phyloP scores from a whole-genome alignment of 1,284 basidiomycete species.

The Tranzscheliella williamsii region DNA sequence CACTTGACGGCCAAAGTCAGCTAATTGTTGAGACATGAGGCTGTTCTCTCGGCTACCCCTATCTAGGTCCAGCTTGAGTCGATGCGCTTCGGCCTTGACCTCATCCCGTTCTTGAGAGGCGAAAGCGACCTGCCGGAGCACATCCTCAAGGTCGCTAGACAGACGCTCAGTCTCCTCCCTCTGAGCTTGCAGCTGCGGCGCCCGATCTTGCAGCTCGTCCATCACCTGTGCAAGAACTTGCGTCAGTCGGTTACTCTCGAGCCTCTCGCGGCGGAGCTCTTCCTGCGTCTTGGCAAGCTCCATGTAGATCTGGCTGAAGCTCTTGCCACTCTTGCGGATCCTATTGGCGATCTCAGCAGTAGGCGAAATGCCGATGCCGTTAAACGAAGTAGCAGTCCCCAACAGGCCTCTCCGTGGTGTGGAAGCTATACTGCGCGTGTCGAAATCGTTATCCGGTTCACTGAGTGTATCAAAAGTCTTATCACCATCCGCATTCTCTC shows the following conservation, averaged over 20 bases:
- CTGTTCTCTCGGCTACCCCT: constrained; percentile 68
- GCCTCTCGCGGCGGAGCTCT: constrained; percentile 73
- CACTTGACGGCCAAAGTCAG: constrained; percentile 85
- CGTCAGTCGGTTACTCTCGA: constrained; percentile 47
- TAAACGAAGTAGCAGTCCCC: constrained; percentile 30
- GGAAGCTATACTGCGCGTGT: constrained; percentile 14
- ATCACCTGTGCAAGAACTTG: constrained; percentile 53
- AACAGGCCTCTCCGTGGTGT: constrained; percentile 21
- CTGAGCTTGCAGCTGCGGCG: constrained; percentile 54
- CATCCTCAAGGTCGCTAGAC: constrained; percentile 41
- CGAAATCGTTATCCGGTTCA: constrained; percentile 20
- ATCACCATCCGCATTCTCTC: constrained; percentile 7
- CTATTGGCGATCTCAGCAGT: constrained; percentile 75
- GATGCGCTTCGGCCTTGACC: constrained; percentile 66
- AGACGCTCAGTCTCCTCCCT: constrained; percentile 55
- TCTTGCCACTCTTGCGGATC: constrained; percentile 68
- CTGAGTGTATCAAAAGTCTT: background rate
- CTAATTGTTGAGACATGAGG: constrained; percentile 70
- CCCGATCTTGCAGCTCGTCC: constrained; percentile 54
- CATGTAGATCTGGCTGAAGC: constrained; percentile 86
- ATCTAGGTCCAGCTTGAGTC: constrained; percentile 69
- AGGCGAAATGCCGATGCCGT: constrained; percentile 63
- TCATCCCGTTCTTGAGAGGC: constrained; percentile 42
- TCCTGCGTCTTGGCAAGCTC: constrained; percentile 83
- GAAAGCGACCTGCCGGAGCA: constrained; percentile 29